Evolutionary conservation across 1,139 yeast genomes (phyloP).

Genomic region (Taiozyma onychis): DNA sequence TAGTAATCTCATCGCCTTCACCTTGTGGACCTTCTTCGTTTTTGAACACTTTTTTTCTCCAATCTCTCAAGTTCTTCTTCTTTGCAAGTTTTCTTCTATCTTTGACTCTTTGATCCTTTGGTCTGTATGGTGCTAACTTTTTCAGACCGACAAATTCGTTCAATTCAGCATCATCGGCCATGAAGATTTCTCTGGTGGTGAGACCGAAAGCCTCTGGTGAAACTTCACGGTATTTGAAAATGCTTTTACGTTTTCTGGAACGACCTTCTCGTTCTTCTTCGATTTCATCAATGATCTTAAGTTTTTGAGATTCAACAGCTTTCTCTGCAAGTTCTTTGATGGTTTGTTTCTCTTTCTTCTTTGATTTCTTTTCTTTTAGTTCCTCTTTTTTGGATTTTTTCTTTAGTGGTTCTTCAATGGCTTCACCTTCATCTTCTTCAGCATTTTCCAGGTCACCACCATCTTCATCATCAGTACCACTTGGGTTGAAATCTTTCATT

Average conservation of each 20-base stretch:
- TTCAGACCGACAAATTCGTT: slow-evolving; percentile 83
- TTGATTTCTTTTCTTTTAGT: slow-evolving; percentile 49
- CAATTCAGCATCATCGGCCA: slow-evolving; percentile 84
- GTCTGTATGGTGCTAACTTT: slow-evolving; percentile 89
- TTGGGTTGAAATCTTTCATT: slow-evolving; percentile 30
- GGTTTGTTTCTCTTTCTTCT: slow-evolving; percentile 57
- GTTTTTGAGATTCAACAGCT: slow-evolving; percentile 54
- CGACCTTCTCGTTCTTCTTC: slow-evolving; percentile 57
- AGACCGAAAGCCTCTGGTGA: slow-evolving; percentile 93
- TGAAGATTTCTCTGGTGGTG: slow-evolving; percentile 75
- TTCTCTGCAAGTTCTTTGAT: slow-evolving; percentile 65
- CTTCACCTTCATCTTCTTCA: slow-evolving; percentile 8
- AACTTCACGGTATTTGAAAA: slow-evolving; percentile 86
- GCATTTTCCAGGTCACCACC: slow-evolving; percentile 20
- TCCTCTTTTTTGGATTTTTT: slow-evolving; percentile 46
- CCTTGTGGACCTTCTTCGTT: slow-evolving; percentile 52
- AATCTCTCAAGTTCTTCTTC: slow-evolving; percentile 75
- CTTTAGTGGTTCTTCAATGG: slow-evolving; percentile 23
- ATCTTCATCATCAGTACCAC: slow-evolving; percentile 13
- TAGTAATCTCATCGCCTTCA: slow-evolving; percentile 37
- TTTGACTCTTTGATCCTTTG: slow-evolving; percentile 62
- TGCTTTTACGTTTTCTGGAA: slow-evolving; percentile 33
- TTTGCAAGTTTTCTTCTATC: slow-evolving; percentile 84
- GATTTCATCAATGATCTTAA: slow-evolving; percentile 50
- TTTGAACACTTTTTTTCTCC: slow-evolving; percentile 82